Conservation (phyloP, 2,329 filamentous ascomycete species). For the Hirsutella minnesotensis region DNA sequence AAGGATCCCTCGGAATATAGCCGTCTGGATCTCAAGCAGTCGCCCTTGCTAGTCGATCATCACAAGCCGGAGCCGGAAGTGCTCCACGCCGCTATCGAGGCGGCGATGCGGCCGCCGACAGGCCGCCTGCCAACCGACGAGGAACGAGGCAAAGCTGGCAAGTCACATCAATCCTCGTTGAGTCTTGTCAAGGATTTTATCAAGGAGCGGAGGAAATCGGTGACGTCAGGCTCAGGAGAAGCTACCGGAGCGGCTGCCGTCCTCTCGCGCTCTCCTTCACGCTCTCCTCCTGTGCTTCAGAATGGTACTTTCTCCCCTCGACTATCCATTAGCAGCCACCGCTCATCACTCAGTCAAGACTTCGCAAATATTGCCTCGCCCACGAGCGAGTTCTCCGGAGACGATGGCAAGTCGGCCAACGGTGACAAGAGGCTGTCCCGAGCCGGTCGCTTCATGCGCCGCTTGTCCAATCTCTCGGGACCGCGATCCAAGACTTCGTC, state of each 20-base stretch:
- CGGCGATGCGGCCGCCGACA: constrained; percentile 23
- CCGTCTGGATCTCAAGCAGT: constrained; percentile 43
- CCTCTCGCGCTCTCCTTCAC: constrained; percentile 31
- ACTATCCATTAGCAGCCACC: constrained; percentile 52
- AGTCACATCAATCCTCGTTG: constrained; percentile 44
- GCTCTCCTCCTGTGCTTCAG: constrained; percentile 34
- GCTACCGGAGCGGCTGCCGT: constrained; percentile 12
- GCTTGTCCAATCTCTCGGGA: constrained; percentile 42
- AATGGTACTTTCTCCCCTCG: constrained; percentile 36
- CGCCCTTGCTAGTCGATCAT: constrained; percentile 46
- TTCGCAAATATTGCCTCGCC: constrained; percentile 23
- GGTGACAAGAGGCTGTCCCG: constrained; percentile 38
- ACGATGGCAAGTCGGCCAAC: constrained; percentile 29
- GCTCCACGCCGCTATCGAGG: constrained; percentile 9
- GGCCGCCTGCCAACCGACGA: constrained; percentile 21
- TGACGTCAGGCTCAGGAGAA: constrained; percentile 37
- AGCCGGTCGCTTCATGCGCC: constrained; percentile 45
- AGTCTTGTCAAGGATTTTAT: constrained; percentile 49
- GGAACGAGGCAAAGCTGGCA: constrained; percentile 22
- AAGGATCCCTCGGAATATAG: constrained; percentile 31
- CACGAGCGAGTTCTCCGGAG: constrained; percentile 33
- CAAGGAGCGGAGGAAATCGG: constrained; percentile 43
- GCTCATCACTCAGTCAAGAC: constrained; percentile 39
- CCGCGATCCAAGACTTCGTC: constrained; percentile 32
- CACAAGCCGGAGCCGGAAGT: constrained; percentile 23